phyloP scores from a whole-genome alignment of 148 eudicot genomes.

The Vaccinium corymbosum region DNA sequence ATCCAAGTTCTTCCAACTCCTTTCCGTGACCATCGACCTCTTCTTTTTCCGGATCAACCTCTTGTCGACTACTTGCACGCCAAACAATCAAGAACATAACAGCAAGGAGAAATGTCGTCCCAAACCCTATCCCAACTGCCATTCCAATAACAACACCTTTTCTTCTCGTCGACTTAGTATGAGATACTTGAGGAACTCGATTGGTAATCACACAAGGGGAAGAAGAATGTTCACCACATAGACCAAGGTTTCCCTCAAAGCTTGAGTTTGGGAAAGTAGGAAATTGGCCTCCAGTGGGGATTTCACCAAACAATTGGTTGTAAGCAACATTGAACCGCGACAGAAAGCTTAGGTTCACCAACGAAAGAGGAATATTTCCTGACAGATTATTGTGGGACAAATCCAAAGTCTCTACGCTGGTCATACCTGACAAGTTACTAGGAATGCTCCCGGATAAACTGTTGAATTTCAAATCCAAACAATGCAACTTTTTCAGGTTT shows the following conservation, averaged over 20 bases:
- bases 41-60: conserved; percentile 33
- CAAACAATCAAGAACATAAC: conserved; percentile 25
- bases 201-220: conserved; percentile 16
- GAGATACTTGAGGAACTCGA: conserved; percentile 7
- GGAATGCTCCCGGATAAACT: conserved; percentile 31
- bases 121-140: conserved; percentile 39
- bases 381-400: conserved; percentile 29
- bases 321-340: conserved; percentile 30
- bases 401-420: conserved; percentile 32
- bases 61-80: conserved; percentile 20
- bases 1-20: conserved; percentile 24
- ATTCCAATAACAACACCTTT: conserved; percentile 27
- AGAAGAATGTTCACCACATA: conserved; percentile 35
- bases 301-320: conserved; percentile 23
- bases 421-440: conserved; percentile 23
- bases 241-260: conserved; percentile 32
- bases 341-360: conserved; percentile 26
- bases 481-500: conserved; percentile 26
- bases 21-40: conserved; percentile 6
- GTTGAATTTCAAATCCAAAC: conserved; percentile 27
- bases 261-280: conserved; percentile 33
- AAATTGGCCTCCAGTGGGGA: conserved; percentile 33
- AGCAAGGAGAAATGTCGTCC: conserved; percentile 29
- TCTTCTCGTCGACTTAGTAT: conserved; percentile 13
- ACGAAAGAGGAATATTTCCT: conserved; percentile 26